Base-by-base conservation (phyloP, 2,329 filamentous ascomycete genomes). In the Fusarium buharicum region DNA sequence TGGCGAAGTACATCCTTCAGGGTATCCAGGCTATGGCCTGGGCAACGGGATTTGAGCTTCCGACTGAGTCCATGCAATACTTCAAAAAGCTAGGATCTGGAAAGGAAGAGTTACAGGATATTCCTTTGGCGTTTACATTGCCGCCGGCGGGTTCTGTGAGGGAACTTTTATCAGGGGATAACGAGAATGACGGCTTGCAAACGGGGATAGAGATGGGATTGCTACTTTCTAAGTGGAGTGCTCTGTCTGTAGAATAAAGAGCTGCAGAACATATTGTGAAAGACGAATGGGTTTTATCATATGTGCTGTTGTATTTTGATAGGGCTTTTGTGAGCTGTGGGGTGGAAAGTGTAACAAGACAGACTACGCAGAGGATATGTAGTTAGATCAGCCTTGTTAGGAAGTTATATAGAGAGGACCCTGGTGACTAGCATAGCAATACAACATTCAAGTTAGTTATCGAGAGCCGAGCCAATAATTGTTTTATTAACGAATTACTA, bases 1-100 rank as follows among this genome's bases (percentile, higher is more conserved):
- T 65, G 47, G 50, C 49, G 10, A 34, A 49, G 28, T 64, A 52
- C 36, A 50, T 64, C 12, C 41, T 64, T 30, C 55, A 64, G 13
- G 49, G 49, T 18, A 47, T 65, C 50, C 61, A 61, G 46, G 53
- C 56, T 14, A 54, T 67, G 44, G 55, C 59, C 6, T 56, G 56
- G 55, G 43, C 39, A 9, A 40, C 59, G 20, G 54, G 56, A 27
- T 37, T 61, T 10, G 14, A 37, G 12, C 24, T 68, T 28, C 64
- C 61, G 16, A 12, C 40, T 2, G 33, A 52, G 30, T 50, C 58
- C 4, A 40, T 38, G 10, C 48, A 44, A 12, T 48, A 52, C 33
- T 54, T 59, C 13, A 41, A 61, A 13, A 27, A 61, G 10, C 33
- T 63, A 18, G 44, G 54, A 4, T 16, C 41, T 16, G 43, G 14